phyloP scores from a whole-genome alignment of 1,284 basidiomycete species.

The Grifola frondosa region DNA sequence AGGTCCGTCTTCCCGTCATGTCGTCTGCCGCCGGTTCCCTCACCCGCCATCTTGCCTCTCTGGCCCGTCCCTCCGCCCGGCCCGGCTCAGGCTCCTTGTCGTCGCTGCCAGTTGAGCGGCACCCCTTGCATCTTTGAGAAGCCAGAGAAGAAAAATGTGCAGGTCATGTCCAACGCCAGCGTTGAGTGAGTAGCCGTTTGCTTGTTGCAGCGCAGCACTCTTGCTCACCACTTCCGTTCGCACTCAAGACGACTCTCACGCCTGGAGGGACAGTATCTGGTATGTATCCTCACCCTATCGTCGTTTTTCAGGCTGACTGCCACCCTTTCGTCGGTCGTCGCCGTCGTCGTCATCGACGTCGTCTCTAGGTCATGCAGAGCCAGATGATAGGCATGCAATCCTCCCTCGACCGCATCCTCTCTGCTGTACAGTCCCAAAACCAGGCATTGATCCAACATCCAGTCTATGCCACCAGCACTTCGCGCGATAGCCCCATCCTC shows the following conservation, averaged over 20 bases:
- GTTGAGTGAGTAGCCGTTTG: constrained; percentile 59
- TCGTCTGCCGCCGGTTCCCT: constrained; percentile 35
- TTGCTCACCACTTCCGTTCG: constrained; percentile 22
- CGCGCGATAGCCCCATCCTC: constrained; percentile 19
- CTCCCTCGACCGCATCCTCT: constrained; percentile 76
- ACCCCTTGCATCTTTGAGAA: constrained; percentile 90
- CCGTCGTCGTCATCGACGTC: not conserved
- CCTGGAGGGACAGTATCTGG: constrained; percentile 81
- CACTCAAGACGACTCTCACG: constrained; percentile 68
- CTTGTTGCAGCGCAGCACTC: constrained; percentile 3
- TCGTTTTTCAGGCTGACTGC: constrained; percentile 1
- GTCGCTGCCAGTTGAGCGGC: constrained; percentile 83
- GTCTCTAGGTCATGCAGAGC: constrained; percentile 75
- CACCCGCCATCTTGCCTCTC: constrained; percentile 16
- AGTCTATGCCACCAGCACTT: constrained; percentile 21
- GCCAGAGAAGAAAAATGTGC: constrained; percentile 78
- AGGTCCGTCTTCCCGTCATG: constrained; percentile 46
- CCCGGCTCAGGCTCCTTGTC: constrained; percentile 82
- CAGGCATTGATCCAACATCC: constrained; percentile 33
- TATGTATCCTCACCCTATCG: constrained; percentile 34
- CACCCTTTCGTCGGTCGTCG: constrained; percentile 3
- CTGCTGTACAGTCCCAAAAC: constrained; percentile 58
- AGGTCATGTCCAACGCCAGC: constrained; percentile 59
- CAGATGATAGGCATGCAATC: constrained; percentile 91
- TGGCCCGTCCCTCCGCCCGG: constrained; percentile 63